Evolutionary conservation across 2,329 filamentous ascomycete species (phyloP).

Genomic region (Fusarium sambucinum): DNA sequence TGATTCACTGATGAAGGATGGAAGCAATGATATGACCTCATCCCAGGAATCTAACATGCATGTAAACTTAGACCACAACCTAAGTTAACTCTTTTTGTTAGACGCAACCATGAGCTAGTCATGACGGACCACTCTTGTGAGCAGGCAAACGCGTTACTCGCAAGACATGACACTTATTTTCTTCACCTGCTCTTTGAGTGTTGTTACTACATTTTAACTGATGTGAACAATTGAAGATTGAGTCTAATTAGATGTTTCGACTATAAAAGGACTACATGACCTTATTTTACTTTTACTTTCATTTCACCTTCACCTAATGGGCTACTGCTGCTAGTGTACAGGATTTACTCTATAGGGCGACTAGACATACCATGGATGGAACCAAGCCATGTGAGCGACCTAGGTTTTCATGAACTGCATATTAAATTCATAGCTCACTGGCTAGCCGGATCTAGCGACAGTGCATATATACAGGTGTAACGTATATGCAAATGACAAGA

Average conservation of each 20-base stretch:
- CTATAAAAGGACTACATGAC: neutral
- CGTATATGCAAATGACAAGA: neutral
- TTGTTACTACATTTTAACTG: neutral
- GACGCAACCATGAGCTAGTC: constrained; percentile 3
- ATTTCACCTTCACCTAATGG: neutral
- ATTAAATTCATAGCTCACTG: too few species aligned
- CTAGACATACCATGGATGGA: neutral
- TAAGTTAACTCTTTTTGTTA: neutral
- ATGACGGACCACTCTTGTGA: neutral
- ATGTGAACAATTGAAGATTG: neutral
- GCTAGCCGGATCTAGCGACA: too few species aligned
- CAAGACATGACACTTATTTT: neutral
- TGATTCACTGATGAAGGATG: constrained; percentile 23
- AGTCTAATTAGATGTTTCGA: neutral
- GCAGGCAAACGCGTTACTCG: neutral
- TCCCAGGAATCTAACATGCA: neutral
- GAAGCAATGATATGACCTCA: constrained; percentile 24
- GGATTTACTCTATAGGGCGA: neutral
- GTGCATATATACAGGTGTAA: neutral
- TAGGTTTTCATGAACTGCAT: neutral
- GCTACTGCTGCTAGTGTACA: neutral
- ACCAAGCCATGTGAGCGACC: neutral
- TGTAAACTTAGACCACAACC: neutral
- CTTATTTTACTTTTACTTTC: neutral
- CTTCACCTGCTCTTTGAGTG: neutral